Conservation (phyloP, 192 early-diverging fungal species). For the Chytriomyces sp. region DNA sequence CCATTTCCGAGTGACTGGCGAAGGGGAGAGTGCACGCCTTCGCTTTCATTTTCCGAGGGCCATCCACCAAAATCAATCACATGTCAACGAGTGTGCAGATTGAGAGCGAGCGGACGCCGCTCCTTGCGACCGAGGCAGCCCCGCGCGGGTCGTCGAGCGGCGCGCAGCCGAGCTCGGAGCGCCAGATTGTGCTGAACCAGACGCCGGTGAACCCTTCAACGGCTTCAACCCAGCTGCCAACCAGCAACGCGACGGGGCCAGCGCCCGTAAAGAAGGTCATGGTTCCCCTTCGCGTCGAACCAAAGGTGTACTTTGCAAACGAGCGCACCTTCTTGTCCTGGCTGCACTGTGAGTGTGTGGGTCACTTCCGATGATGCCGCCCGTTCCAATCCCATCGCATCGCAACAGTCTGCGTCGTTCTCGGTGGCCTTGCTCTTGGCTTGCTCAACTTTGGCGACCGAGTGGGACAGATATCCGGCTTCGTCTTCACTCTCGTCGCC, state of each 20-base stretch:
- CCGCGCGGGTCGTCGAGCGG: too few species aligned
- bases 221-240: slow-evolving; percentile 14
- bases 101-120: too few species aligned
- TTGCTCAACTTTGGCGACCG: slow-evolving; percentile 77
- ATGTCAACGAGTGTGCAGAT: too few species aligned
- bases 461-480: slow-evolving; percentile 67
- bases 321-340: slow-evolving; percentile 84
- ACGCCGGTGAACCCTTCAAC: slow-evolving; percentile 16
- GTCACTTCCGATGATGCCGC: too few species aligned
- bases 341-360: slow-evolving; percentile 68
- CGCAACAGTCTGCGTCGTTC: slow-evolving; percentile 54
- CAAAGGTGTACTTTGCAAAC: slow-evolving; percentile 87
- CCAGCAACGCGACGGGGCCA: too few species aligned
- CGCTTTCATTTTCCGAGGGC: too few species aligned
- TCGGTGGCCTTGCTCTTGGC: slow-evolving; percentile 69
- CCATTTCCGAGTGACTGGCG: too few species aligned
- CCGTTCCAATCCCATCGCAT: background rate
- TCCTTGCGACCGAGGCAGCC: too few species aligned
- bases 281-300: slow-evolving; percentile 70
- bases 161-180: too few species aligned
- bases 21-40: too few species aligned
- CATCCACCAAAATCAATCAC: too few species aligned
- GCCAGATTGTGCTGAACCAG: slow-evolving; percentile 12
- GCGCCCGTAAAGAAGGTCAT: slow-evolving; percentile 50
- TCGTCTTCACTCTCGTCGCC: slow-evolving; percentile 72